A percentile compares a stretch with the other conserved stretches of the same genome.
These are phyloP conservation scores for Chloris gayana DNA, from an alignment of 176 grass and related monocot genomes.

Conservation along the genomic window DNA sequence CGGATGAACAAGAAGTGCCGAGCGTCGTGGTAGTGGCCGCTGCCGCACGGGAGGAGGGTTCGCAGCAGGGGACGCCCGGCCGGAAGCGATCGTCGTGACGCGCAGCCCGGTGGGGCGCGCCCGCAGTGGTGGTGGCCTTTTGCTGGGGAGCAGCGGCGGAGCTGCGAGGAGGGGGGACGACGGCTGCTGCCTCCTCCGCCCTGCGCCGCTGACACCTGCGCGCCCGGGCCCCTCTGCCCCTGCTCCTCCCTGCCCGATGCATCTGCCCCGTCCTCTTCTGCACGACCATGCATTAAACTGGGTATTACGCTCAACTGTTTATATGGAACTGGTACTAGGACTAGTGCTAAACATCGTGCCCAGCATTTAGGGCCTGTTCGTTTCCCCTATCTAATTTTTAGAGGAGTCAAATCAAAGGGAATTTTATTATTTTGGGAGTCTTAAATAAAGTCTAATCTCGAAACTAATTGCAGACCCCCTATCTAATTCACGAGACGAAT, in stretches of 20 bases:
- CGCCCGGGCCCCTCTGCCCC: neutral
- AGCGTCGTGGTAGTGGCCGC: conserved; percentile 4
- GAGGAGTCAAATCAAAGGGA: no score
- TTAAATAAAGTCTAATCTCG: no score
- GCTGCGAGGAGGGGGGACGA: neutral
- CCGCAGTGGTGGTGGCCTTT: conserved; percentile 20
- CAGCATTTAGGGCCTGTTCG: no score
- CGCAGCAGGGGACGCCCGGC: neutral
- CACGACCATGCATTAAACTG: conserved; percentile 19
- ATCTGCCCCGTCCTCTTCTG: conserved; percentile 45
- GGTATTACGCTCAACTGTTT: neutral
- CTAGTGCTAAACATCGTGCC: neutral
- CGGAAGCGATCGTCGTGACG: conserved; percentile 20
- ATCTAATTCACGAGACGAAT: no score
- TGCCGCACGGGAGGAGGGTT: conserved; percentile 2
- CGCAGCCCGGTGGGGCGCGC: conserved; percentile 9
- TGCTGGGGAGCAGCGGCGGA: conserved; percentile 24
- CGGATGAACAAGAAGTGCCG: conserved; percentile 24
- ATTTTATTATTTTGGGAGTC: no score
- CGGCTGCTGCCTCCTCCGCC: neutral
- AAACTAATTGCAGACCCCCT: no score
- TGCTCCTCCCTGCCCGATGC: conserved; percentile 33
- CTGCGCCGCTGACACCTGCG: conserved; percentile 35
- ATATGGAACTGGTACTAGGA: neutral
- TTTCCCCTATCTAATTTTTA: no score